Percentiles rank a stretch among this genome's conserved stretches.
phyloP scores from a whole-genome alignment of 495 filamentous ascomycete species.

The Aspergillus bridgeri region DNA sequence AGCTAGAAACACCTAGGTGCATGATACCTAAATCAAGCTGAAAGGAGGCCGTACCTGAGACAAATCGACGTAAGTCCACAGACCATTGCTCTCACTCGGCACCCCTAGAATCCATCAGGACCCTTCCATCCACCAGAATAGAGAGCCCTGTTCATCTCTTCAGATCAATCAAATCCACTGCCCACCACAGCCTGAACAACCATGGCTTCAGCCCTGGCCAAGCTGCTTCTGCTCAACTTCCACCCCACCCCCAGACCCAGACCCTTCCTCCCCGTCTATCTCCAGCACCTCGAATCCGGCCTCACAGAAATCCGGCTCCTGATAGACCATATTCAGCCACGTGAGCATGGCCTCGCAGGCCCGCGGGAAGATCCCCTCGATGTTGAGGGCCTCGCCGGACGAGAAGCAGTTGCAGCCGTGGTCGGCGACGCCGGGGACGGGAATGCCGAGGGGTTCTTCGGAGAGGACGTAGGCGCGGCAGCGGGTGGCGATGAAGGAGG shows the following conservation, averaged over 20 bases:
- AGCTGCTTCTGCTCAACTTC: neutral
- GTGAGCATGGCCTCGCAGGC: conserved; percentile 37
- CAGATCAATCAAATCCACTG: too few species aligned
- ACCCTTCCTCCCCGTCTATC: neutral
- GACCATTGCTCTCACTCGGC: too few species aligned
- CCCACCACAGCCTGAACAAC: too few species aligned
- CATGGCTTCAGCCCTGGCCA: neutral
- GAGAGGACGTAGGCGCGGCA: conserved; percentile 59
- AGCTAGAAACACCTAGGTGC: too few species aligned
- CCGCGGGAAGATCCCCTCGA: conserved; percentile 40
- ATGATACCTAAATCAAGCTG: too few species aligned
- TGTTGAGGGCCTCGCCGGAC: conserved; percentile 36
- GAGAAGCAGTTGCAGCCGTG: conserved; percentile 50
- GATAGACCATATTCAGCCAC: conserved; percentile 39
- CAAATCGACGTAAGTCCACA: too few species aligned
- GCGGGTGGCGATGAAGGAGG: conserved; percentile 44
- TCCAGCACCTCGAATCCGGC: conserved; percentile 19
- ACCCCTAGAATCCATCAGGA: too few species aligned
- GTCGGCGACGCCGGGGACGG: conserved; percentile 38
- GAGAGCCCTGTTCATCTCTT: too few species aligned
- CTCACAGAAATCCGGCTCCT: conserved; percentile 29
- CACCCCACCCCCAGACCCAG: neutral
- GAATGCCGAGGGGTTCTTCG: conserved; percentile 42
- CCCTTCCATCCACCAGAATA: too few species aligned
- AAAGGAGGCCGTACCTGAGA: too few species aligned